Percentiles rank a stretch among this genome's conserved stretches.
Conservation (phyloP, 2,329 filamentous ascomycete species). For the Cyphellophora attinorum region DNA sequence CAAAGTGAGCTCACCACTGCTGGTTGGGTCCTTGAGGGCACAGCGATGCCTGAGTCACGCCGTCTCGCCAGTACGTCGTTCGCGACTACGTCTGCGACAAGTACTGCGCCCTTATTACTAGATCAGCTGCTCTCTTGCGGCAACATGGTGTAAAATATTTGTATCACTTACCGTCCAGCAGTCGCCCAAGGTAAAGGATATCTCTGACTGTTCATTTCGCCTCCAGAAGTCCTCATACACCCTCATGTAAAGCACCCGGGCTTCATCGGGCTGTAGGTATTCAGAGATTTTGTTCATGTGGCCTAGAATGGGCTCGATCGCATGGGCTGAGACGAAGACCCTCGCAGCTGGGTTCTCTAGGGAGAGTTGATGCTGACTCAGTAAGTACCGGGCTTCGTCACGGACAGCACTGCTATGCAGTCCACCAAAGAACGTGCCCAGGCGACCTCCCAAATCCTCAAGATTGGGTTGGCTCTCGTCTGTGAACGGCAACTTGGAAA, state of each 20-base stretch:
- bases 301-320: conserved; percentile 5
- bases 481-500: background rate
- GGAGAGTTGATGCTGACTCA: background rate
- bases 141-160: too few species aligned
- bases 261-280: conserved; percentile 2
- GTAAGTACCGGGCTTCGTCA: background rate
- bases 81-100: conserved; percentile 2
- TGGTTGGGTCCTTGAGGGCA: background rate
- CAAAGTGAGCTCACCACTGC: conserved; percentile 1
- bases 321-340: conserved; percentile 2
- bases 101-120: conserved; percentile 6
- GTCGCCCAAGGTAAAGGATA: conserved; percentile 5
- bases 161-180: too few species aligned
- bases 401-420: conserved; percentile 2
- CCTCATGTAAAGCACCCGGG: background rate
- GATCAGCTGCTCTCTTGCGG: too few species aligned
- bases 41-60: too few species aligned
- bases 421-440: conserved; percentile 7
- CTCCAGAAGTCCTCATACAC: conserved; percentile 4
- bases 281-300: conserved; percentile 4
- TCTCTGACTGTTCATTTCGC: conserved; percentile 2
- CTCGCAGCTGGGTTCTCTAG: background rate
- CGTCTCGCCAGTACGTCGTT: background rate
- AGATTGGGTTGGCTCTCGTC: too few species aligned
- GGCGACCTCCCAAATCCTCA: conserved; percentile 1